Percentiles rank a stretch among this genome's conserved stretches.
Evolutionary conservation across 2,329 filamentous ascomycete genomes (phyloP).

Genomic region (Colletotrichum camelliae): DNA sequence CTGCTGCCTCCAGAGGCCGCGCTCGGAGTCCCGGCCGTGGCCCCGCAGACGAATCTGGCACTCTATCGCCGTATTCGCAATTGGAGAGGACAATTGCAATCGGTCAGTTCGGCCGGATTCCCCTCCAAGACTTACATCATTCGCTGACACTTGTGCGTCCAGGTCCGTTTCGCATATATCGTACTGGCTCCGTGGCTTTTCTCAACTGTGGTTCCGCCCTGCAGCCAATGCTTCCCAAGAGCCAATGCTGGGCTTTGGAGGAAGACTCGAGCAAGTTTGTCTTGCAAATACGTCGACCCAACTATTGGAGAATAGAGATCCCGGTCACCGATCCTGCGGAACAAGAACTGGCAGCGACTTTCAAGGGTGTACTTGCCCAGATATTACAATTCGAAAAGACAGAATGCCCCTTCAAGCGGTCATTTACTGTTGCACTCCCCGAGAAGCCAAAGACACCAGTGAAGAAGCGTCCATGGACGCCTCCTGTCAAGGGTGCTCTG

Average conservation of each 20-base stretch:
- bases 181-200: conserved; percentile 86
- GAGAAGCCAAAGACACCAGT: conserved; percentile 69
- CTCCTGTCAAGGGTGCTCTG: conserved; percentile 39
- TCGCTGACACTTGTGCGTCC: conserved; percentile 14
- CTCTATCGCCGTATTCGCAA: conserved; percentile 75
- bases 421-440: conserved; percentile 77
- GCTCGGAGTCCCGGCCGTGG: conserved; percentile 36
- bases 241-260: conserved; percentile 93
- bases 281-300: conserved; percentile 81
- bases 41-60: conserved; percentile 58
- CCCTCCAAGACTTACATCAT: background rate
- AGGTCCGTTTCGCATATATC: conserved; percentile 84
- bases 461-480: conserved; percentile 71
- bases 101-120: conserved; percentile 52
- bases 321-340: conserved; percentile 71
- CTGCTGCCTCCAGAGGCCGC: conserved; percentile 36
- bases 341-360: conserved; percentile 64
- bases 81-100: conserved; percentile 83
- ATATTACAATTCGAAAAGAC: conserved; percentile 89
- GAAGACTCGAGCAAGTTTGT: conserved; percentile 81
- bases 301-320: conserved; percentile 91
- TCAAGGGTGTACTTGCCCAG: conserved; percentile 73
- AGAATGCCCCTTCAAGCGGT: conserved; percentile 81
- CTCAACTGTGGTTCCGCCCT: conserved; percentile 84
- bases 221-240: conserved; percentile 86